Percentiles rank a stretch among this genome's conserved stretches.
phyloP scores from a whole-genome alignment of 202 grass and related monocot genomes.

The Carex arenaria region DNA sequence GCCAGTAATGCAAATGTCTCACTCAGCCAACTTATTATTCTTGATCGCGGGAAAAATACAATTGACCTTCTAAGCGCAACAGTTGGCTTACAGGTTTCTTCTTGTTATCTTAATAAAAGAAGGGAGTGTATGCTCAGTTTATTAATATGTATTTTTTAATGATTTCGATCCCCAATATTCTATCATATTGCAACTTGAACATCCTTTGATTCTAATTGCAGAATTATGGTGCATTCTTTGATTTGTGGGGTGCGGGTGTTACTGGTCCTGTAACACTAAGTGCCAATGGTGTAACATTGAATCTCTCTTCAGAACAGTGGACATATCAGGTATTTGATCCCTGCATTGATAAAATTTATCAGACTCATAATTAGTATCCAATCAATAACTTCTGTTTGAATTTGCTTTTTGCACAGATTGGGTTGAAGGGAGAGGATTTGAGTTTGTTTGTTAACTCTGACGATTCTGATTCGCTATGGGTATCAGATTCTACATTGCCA shows the following conservation, averaged over 20 bases:
- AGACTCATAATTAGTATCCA: neutral
- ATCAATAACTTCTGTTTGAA: neutral
- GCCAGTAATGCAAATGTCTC: slow-evolving; percentile 43
- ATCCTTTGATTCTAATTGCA: slow-evolving; percentile 25
- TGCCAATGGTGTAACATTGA: slow-evolving; percentile 39
- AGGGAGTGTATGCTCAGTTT: neutral
- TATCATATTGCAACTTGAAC: slow-evolving; percentile 19
- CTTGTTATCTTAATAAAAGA: slow-evolving; percentile 8
- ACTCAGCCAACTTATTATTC: slow-evolving; percentile 45
- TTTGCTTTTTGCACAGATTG: slow-evolving; percentile 41
- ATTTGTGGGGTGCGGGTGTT: slow-evolving; percentile 78
- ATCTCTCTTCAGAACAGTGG: slow-evolving; percentile 78
- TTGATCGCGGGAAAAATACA: slow-evolving; percentile 74
- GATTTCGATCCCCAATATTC: neutral
- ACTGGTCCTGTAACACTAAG: slow-evolving; percentile 86
- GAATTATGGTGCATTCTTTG: slow-evolving; percentile 98
- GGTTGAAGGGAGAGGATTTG: slow-evolving; percentile 69
- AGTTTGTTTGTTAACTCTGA: slow-evolving; percentile 57
- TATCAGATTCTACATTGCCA: slow-evolving; percentile 55
- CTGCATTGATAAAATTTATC: neutral
- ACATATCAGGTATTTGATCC: slow-evolving; percentile 60
- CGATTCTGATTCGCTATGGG: slow-evolving; percentile 51
- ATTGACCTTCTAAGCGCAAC: slow-evolving; percentile 95
- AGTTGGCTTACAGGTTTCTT: slow-evolving; percentile 75
- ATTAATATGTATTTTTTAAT: slow-evolving; percentile 8